A percentile compares a stretch with the other conserved stretches of the same genome.
phyloP scores from a whole-genome alignment of 306 rosid species.

The Casuarina equisetifolia region DNA sequence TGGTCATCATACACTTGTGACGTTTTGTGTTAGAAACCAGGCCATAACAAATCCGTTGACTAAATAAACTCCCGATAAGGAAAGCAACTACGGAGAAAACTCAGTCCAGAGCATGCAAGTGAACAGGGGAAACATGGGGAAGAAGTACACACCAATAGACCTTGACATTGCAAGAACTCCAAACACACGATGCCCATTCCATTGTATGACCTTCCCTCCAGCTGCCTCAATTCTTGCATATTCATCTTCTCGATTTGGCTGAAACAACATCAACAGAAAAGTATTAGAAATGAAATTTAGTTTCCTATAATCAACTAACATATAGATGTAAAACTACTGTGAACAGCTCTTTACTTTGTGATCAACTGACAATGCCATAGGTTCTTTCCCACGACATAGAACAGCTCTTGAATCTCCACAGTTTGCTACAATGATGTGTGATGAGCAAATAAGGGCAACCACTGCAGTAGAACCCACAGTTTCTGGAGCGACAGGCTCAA shows the following conservation, averaged over 20 bases:
- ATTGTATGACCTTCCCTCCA: slow-evolving; percentile 91
- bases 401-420: slow-evolving; percentile 97
- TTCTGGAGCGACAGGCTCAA: slow-evolving; percentile 79
- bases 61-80: background rate
- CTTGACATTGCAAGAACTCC: slow-evolving; percentile 96
- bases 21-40: background rate
- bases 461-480: slow-evolving; percentile 95
- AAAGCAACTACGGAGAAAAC: slow-evolving; percentile 4
- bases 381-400: slow-evolving; percentile 83
- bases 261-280: slow-evolving; percentile 24
- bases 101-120: slow-evolving; percentile 14
- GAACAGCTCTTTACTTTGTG: slow-evolving; percentile 61
- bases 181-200: slow-evolving; percentile 90
- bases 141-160: slow-evolving; percentile 68
- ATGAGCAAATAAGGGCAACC: slow-evolving; percentile 70
- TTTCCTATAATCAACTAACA: slow-evolving; percentile 18
- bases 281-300: slow-evolving; percentile 24
- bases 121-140: slow-evolving; percentile 11
- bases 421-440: slow-evolving; percentile 81
- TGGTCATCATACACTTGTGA: background rate
- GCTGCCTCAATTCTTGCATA: slow-evolving; percentile 87
- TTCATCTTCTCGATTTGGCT: slow-evolving; percentile 92
- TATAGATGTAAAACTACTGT: slow-evolving; percentile 14
- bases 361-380: slow-evolving; percentile 80
- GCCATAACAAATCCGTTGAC: background rate